Percentiles rank a stretch among this genome's conserved stretches.
Evolutionary conservation across 2,329 filamentous ascomycete genomes (phyloP).

Genomic region (Hypocrella siamensis): DNA sequence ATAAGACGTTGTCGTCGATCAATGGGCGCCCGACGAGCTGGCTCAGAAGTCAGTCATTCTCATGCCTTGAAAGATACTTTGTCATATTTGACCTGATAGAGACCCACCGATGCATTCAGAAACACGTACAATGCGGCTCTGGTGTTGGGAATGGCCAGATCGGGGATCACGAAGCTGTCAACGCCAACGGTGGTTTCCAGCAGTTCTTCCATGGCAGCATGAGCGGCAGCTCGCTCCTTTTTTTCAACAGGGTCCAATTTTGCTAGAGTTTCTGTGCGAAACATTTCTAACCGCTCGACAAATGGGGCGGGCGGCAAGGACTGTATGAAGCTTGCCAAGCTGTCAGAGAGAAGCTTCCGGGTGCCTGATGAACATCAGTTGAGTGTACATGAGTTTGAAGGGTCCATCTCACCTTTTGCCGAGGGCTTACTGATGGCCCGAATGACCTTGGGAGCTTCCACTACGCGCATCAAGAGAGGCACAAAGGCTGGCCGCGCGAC

Average conservation of each 20-base stretch:
- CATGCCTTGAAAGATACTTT: neutral
- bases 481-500: constrained; percentile 46
- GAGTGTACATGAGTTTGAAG: neutral
- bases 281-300: constrained; percentile 36
- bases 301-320: constrained; percentile 42
- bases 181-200: constrained; percentile 40
- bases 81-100: neutral
- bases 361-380: constrained; percentile 16
- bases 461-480: constrained; percentile 43
- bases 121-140: constrained; percentile 76
- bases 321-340: constrained; percentile 36
- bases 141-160: constrained; percentile 58
- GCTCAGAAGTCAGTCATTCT: neutral
- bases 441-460: constrained; percentile 42
- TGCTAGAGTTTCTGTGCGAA: constrained; percentile 39
- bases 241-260: constrained; percentile 38
- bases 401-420: constrained; percentile 29
- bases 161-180: constrained; percentile 38
- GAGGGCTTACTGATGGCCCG: constrained; percentile 34
- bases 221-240: constrained; percentile 29
- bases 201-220: constrained; percentile 37
- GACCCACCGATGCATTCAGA: constrained; percentile 59
- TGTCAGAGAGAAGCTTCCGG: constrained; percentile 32
- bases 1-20: constrained; percentile 64
- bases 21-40: constrained; percentile 70